phyloP scores from a whole-genome alignment of 2,329 filamentous ascomycete species.

The Fusarium compactum region DNA sequence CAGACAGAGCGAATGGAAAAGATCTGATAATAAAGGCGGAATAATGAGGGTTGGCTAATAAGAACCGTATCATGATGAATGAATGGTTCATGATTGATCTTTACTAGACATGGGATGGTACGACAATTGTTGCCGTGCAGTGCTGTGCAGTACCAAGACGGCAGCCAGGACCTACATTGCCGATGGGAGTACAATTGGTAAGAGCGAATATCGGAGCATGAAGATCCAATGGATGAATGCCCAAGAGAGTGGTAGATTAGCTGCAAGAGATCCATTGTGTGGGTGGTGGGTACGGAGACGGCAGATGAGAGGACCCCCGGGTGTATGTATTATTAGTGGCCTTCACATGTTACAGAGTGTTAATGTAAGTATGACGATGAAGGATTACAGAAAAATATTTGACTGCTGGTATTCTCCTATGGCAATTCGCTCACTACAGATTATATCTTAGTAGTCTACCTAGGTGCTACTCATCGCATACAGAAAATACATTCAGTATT shows the following conservation, averaged over 20 bases:
- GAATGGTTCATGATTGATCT: conserved; percentile 36
- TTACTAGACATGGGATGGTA: conserved; percentile 30
- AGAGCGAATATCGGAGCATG: conserved; percentile 38
- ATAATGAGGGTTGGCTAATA: conserved; percentile 44
- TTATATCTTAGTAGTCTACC: neutral
- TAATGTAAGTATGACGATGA: neutral
- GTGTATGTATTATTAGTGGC: conserved; percentile 19
- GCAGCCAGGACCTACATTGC: conserved; percentile 30
- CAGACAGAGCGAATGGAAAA: conserved; percentile 35
- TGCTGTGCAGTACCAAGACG: conserved; percentile 2
- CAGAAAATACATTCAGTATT: neutral
- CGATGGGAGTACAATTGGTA: conserved; percentile 3
- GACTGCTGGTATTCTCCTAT: neutral
- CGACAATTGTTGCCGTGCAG: neutral
- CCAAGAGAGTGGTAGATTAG: conserved; percentile 26
- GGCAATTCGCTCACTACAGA: neutral
- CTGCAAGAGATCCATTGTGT: conserved; percentile 16
- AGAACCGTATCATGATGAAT: conserved; percentile 36
- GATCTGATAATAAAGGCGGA: conserved; percentile 37
- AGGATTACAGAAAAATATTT: neutral
- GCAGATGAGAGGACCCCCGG: conserved; percentile 13
- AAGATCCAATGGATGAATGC: conserved; percentile 3
- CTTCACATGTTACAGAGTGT: neutral
- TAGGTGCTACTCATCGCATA: neutral
- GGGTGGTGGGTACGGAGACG: conserved; percentile 28